Percentiles rank a stretch among this genome's conserved stretches.
Conservation (phyloP, 768 basidiomycete species). For the Epithele typhae region DNA sequence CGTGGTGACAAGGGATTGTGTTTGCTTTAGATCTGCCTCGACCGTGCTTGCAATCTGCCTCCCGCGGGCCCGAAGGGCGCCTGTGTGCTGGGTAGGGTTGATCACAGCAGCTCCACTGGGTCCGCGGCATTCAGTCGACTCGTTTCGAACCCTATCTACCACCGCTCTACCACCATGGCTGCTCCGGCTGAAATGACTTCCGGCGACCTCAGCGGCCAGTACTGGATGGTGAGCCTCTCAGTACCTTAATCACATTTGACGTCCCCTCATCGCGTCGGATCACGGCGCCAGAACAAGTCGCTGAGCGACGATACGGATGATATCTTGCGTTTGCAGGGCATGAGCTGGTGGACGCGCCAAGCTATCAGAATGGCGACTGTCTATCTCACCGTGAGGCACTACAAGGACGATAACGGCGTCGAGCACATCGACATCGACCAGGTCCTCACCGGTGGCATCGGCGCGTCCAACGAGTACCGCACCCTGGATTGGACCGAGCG, state of each 20-base stretch:
- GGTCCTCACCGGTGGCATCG: slow-evolving; percentile 56
- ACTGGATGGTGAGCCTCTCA: slow-evolving; percentile 45
- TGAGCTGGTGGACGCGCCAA: slow-evolving; percentile 67
- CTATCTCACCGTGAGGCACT: slow-evolving; percentile 57
- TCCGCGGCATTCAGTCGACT: no score
- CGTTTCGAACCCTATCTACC: no score
- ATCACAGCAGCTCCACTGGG: no score
- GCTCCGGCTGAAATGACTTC: slow-evolving; percentile 57
- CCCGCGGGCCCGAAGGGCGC: no score
- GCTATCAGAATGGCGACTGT: slow-evolving; percentile 53
- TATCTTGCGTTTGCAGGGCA: slow-evolving; percentile 66
- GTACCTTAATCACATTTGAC: neutral
- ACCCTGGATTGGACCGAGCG: slow-evolving; percentile 51
- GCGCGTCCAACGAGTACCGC: slow-evolving; percentile 53
- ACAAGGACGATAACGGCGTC: slow-evolving; percentile 49
- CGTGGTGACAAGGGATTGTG: no score
- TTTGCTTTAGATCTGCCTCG: no score
- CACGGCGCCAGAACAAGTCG: slow-evolving; percentile 62
- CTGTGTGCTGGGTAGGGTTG: no score
- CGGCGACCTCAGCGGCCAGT: slow-evolving; percentile 59
- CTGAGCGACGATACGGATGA: slow-evolving; percentile 59
- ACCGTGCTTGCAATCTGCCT: no score
- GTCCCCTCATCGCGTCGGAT: neutral
- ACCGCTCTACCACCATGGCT: slow-evolving; percentile 51
- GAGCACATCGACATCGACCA: slow-evolving; percentile 70